A percentile compares a stretch with the other conserved stretches of the same genome.
These are phyloP conservation scores for Nothopassalora personata DNA, from an alignment of 2,329 filamentous ascomycete genomes.

Conservation along the genomic window DNA sequence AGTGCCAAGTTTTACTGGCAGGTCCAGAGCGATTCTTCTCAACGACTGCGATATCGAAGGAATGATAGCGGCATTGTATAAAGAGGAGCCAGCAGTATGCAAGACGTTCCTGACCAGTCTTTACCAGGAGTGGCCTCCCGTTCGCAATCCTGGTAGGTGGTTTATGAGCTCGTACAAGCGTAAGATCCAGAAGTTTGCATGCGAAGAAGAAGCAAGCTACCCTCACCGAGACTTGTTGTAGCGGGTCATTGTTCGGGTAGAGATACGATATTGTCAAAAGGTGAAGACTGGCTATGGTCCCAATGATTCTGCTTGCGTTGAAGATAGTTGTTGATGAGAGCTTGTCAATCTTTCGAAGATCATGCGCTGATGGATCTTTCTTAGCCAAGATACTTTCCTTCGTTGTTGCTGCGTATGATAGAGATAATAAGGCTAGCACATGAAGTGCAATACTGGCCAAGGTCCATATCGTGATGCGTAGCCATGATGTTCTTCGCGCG, in stretches of 20 bases:
- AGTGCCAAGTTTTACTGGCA: slow-evolving; percentile 2
- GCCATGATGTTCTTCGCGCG: neutral
- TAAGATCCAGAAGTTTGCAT: slow-evolving; percentile 18
- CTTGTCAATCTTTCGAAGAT: neutral
- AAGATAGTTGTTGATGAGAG: neutral
- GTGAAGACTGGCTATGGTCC: neutral
- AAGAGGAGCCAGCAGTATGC: slow-evolving; percentile 16
- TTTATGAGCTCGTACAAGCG: slow-evolving; percentile 6
- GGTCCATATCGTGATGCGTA: neutral
- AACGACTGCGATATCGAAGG: slow-evolving; percentile 16
- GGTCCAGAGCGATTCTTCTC: slow-evolving; percentile 9
- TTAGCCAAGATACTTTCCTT: neutral
- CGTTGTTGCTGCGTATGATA: neutral
- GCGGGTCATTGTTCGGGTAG: neutral
- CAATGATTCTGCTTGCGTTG: neutral
- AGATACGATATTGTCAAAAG: neutral
- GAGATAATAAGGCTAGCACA: neutral
- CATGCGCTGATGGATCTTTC: neutral
- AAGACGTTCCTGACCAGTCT: neutral
- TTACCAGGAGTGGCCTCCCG: neutral
- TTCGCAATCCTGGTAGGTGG: slow-evolving; percentile 9
- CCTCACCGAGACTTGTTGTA: slow-evolving; percentile 4
- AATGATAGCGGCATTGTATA: slow-evolving; percentile 19
- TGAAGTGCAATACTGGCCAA: neutral
- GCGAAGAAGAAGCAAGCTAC: slow-evolving; percentile 20